These are phyloP conservation scores for Mycena haematopus DNA, from an alignment of 768 basidiomycete species.

Conservation along the genomic window DNA sequence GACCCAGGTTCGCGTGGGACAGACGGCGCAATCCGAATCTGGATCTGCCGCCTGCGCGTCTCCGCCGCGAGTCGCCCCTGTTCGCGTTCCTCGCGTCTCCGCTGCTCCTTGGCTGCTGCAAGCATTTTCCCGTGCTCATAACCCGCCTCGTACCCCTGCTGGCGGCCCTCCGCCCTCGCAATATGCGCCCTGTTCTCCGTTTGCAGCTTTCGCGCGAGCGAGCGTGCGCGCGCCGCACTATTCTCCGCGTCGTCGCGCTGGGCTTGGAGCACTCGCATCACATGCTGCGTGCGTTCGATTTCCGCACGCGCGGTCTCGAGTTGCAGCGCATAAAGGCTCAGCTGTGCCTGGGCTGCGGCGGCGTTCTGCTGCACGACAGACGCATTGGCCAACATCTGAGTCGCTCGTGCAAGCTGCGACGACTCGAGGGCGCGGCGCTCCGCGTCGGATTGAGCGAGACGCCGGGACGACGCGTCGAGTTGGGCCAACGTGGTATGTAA, in stretches of 20 bases:
- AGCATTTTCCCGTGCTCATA: conserved; percentile 52
- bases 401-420: conserved; percentile 1
- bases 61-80: conserved; percentile 10
- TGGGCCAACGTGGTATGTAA: conserved; percentile 14
- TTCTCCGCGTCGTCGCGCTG: conserved; percentile 24
- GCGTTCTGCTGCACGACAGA: conserved; percentile 13
- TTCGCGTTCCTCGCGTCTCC: conserved; percentile 1
- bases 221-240: conserved; percentile 48
- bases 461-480: conserved; percentile 18
- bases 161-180: conserved; percentile 64
- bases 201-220: conserved; percentile 59
- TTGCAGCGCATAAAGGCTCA: conserved; percentile 12
- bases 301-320: conserved; percentile 18
- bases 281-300: conserved; percentile 10
- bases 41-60: neutral
- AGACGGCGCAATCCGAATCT: neutral
- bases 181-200: conserved; percentile 55
- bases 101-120: conserved; percentile 14
- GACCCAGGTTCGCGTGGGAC: neutral
- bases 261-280: conserved; percentile 11
- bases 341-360: conserved; percentile 20
- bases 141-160: conserved; percentile 52
- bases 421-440: conserved; percentile 17
- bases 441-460: conserved; percentile 10
- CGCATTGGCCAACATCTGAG: conserved; percentile 4